Evolutionary conservation across 192 early-diverging fungal genomes (phyloP).

Genomic region (Coemansia sp.): DNA sequence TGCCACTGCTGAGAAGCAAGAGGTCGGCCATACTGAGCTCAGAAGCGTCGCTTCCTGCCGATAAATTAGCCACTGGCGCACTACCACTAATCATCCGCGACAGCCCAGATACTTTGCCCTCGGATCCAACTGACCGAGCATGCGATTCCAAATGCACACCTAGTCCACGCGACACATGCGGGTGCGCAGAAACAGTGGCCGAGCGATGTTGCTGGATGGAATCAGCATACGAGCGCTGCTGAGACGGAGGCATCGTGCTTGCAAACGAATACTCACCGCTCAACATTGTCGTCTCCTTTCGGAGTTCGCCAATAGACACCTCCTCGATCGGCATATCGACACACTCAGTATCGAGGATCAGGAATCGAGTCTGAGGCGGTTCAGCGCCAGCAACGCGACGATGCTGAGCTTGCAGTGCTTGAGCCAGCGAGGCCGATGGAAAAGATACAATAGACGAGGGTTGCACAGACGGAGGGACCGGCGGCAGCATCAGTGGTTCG

Average conservation of each 20-base stretch:
- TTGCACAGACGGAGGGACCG: slow-evolving; percentile 7
- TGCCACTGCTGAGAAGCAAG: slow-evolving; percentile 7
- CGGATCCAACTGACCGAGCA: slow-evolving; percentile 18
- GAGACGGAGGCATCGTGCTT: neutral
- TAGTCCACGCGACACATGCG: neutral
- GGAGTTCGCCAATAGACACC: neutral
- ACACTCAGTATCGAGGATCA: neutral
- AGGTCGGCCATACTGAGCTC: slow-evolving; percentile 10
- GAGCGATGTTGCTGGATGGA: neutral
- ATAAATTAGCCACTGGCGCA: neutral
- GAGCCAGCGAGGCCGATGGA: neutral
- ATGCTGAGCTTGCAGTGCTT: slow-evolving; percentile 12
- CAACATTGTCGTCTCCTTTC: neutral
- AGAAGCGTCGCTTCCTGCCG: slow-evolving; percentile 11
- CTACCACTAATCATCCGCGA: slow-evolving; percentile 21
- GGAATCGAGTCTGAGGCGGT: neutral
- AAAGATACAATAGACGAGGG: slow-evolving; percentile 11
- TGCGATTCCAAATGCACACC: neutral
- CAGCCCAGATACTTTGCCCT: slow-evolving; percentile 28
- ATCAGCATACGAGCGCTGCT: slow-evolving; percentile 3
- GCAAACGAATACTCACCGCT: neutral
- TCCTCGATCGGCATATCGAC: neutral
- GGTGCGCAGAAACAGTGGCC: neutral
- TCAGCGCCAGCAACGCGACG: slow-evolving; percentile 17
- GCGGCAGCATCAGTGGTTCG: slow-evolving; percentile 5